Percentiles rank a stretch among this genome's conserved stretches.
phyloP scores from a whole-genome alignment of 2,329 filamentous ascomycete species.

The Neofusicoccum cordaticola region DNA sequence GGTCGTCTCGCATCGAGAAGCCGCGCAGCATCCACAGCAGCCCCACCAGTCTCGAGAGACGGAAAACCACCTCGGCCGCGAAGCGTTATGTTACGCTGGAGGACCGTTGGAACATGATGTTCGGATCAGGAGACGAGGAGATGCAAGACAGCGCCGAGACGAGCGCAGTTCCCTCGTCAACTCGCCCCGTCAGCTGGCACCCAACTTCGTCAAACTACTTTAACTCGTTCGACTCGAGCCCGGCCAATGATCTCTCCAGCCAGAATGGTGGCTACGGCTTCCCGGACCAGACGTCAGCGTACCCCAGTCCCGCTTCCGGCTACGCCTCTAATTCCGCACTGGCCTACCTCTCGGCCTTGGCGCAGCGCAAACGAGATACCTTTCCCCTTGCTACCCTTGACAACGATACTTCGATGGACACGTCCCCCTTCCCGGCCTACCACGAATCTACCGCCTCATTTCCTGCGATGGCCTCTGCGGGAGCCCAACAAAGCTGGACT shows the following conservation, averaged over 20 bases:
- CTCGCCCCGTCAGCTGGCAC: conserved; percentile 73
- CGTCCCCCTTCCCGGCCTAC: conserved; percentile 8
- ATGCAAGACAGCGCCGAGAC: neutral
- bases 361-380: conserved; percentile 9
- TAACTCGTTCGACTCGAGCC: conserved; percentile 8
- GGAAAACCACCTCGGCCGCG: conserved; percentile 35
- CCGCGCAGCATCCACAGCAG: conserved; percentile 40
- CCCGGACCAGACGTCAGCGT: conserved; percentile 14
- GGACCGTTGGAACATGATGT: conserved; percentile 43
- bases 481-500: neutral
- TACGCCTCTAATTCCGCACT: conserved; percentile 12
- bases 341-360: conserved; percentile 15
- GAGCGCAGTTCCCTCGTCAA: conserved; percentile 6
- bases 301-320: conserved; percentile 13
- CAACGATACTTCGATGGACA: conserved; percentile 5
- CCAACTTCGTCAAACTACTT: conserved; percentile 56
- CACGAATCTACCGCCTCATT: neutral
- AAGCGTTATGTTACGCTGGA: conserved; percentile 40
- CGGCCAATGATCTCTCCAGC: conserved; percentile 9
- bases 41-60: conserved; percentile 34
- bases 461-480: neutral
- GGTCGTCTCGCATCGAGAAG: conserved; percentile 39
- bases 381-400: conserved; percentile 9
- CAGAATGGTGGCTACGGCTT: conserved; percentile 6
- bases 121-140: conserved; percentile 26